Base-by-base conservation (phyloP, 2,329 filamentous ascomycete genomes). In the Aspergillus carbonarius region DNA sequence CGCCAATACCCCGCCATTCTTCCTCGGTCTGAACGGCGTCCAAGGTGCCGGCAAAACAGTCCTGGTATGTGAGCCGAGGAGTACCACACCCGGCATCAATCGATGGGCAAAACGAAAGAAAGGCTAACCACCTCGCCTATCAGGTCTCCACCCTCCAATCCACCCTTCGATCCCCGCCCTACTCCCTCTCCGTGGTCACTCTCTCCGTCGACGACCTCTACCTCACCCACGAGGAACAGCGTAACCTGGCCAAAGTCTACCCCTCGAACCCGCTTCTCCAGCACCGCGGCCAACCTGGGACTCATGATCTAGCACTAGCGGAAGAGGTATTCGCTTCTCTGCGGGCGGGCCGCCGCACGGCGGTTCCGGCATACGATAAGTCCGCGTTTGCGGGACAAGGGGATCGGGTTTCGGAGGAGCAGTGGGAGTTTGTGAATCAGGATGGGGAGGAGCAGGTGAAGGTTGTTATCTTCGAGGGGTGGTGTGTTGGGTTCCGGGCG, bases 21-120 rank as follows among this genome's bases (percentile, higher is more conserved):
- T 96, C 72, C 83, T 97, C 62, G 93, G 92, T 48, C 83, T 98
- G 68, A 96, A 96, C 68, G 93, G 93, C 60, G 86, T 96, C 27
- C 93, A 97, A 77, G 93, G 93, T 60, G 89, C 91, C 37, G 93
- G 93, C 66, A 97, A 98, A 79, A 96, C 93, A 3, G 96, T 93
- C 12, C 83, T 96, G 68, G 92, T 85, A 72, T 71, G 80, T 15
- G 5, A 10, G 30, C 30, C 30, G 30, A 32, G 30, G 30, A 32
- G 8, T 3, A 32, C 8, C 30, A 32, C 30, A 32, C 30, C 30
- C 30, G 10, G 3, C 10, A 10, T 32, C 30, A 42, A 23, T 18
- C 10, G 18, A 12, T n/a, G n/a, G n/a, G n/a, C n/a, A 10, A 40
- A 40, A 35, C 5, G 12, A 35, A 35, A 20, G 7, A 10, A 9